Base-by-base conservation (phyloP, 164 flowering plant genomes). In the Umbilicus rupestris region DNA sequence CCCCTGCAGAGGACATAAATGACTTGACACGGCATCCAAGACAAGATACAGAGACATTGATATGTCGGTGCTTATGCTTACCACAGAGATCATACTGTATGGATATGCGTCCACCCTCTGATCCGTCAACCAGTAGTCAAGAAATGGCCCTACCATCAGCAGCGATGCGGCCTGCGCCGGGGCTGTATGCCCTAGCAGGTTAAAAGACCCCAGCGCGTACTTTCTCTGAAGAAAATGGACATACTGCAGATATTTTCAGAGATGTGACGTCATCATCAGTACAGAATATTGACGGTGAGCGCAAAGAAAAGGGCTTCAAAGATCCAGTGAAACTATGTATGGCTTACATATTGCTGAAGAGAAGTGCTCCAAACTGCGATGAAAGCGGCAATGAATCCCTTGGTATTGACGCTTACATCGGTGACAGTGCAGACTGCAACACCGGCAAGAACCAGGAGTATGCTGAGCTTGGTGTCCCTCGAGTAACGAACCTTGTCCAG, bases 171-270 rank as follows among this genome's bases (percentile, higher is more conserved):
- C 96, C 82, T 91, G 97, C 7, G 59, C 84, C 29, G 97, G 97
- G 65, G 97, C 97, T 70, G 94, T 91, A 66, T 89, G 97, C 41
- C 94, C 94, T 77, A 91, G 69, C 52, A 91, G 79, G 73, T 86
- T 89, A 79, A 91, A 89, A 22, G 97, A 91, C 39, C 96, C 88
- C 6, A 91, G 84, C 16, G 86, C 73, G 66, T 91, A 86, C 24
- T 81, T 81, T 70, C 78, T 72, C 66, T 81, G 84, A 45, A 81
- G 81, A 69, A 24, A 69, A 70, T 79, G 82, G 49, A 81, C 84
- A 70, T 74, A 79, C 82, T 81, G 80, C 78, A 73, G 7, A 66
- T 8, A 47, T 5, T 22, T 50, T 15, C 5, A 44, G 15, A 1
- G 47, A 44, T 2, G 17, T 15, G 3, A 44, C 47, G 5, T 2